phyloP scores from a whole-genome alignment of 2,329 filamentous ascomycete genomes.

The Dactylellina haptotyla region DNA sequence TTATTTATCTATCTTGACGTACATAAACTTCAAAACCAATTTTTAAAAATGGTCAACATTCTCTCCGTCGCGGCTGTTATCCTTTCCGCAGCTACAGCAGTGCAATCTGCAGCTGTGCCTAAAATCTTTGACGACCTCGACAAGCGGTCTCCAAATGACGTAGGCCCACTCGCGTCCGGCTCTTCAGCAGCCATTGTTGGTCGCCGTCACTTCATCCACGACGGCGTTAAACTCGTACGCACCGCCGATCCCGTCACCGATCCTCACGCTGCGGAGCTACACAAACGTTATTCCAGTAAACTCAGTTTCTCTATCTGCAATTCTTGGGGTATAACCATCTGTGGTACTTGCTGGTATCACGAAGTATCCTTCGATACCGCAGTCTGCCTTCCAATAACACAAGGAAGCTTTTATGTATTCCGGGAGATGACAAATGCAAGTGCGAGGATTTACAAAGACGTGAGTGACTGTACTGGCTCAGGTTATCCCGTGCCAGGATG shows the following conservation, averaged over 20 bases:
- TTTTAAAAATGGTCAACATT: too few relatives aligned
- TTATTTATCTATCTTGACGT: too few relatives aligned
- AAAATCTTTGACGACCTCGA: background rate
- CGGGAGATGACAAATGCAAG: too few relatives aligned
- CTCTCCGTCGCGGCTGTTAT: background rate
- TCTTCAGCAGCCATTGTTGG: background rate
- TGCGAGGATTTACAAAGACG: too few relatives aligned
- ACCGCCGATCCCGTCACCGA: background rate
- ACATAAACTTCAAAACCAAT: too few relatives aligned
- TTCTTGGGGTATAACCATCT: too few relatives aligned
- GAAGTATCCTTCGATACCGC: too few relatives aligned
- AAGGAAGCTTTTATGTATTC: too few relatives aligned
- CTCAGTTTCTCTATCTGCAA: background rate
- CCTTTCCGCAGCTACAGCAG: background rate
- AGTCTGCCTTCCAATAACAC: too few relatives aligned
- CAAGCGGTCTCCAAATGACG: background rate
- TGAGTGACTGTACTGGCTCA: too few relatives aligned
- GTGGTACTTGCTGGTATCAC: too few relatives aligned
- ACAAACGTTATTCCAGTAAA: background rate
- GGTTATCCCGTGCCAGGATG: too few relatives aligned
- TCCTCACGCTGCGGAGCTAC: background rate
- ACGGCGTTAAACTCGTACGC: slow-evolving; percentile 1
- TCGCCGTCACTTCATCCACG: background rate
- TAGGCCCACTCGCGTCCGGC: background rate
- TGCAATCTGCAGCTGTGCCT: background rate